Evolutionary conservation across 2,329 filamentous ascomycete species (phyloP).

Genomic region (Rhexocercosporidium sp.): DNA sequence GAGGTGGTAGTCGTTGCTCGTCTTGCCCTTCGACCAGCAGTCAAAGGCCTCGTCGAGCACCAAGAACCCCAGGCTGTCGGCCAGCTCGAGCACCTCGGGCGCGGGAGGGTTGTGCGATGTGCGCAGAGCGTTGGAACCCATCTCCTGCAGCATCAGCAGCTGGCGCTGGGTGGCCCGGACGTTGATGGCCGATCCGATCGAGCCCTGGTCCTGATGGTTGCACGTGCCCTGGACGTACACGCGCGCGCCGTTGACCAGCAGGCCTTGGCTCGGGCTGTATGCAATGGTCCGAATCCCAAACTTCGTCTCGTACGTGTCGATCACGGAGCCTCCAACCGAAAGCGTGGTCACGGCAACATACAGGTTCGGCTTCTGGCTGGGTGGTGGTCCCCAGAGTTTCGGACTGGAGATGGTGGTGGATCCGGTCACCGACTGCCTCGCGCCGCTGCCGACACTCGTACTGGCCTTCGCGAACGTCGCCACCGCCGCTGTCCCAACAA

Average conservation of each 20-base stretch:
- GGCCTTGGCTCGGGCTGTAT: slow-evolving; percentile 48
- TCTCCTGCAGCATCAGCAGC: slow-evolving; percentile 53
- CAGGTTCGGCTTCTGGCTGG: slow-evolving; percentile 52
- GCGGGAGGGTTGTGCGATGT: slow-evolving; percentile 60
- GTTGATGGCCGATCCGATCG: slow-evolving; percentile 58
- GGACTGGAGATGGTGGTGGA: slow-evolving; percentile 43
- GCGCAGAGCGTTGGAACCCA: slow-evolving; percentile 56
- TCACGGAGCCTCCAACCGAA: slow-evolving; percentile 28
- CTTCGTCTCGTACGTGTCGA: slow-evolving; percentile 54
- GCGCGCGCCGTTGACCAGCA: slow-evolving; percentile 52
- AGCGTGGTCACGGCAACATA: slow-evolving; percentile 54
- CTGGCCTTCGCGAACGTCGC: neutral
- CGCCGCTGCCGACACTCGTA: slow-evolving; percentile 39
- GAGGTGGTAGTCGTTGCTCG: slow-evolving; percentile 54
- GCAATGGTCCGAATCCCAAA: slow-evolving; percentile 55
- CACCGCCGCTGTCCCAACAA: slow-evolving; percentile 3
- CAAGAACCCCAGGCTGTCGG: slow-evolving; percentile 55
- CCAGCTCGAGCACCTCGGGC: slow-evolving; percentile 54
- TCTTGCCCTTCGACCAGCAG: slow-evolving; percentile 54
- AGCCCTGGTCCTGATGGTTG: slow-evolving; percentile 57
- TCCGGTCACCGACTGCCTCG: slow-evolving; percentile 43
- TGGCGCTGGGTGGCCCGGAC: slow-evolving; percentile 53
- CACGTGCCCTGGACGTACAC: slow-evolving; percentile 53
- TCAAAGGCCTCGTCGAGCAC: slow-evolving; percentile 62
- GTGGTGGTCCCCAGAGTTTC: slow-evolving; percentile 54